These are phyloP conservation scores for Suhomyces sp. DNA, from an alignment of 805 yeast species.

Conservation along the genomic window DNA sequence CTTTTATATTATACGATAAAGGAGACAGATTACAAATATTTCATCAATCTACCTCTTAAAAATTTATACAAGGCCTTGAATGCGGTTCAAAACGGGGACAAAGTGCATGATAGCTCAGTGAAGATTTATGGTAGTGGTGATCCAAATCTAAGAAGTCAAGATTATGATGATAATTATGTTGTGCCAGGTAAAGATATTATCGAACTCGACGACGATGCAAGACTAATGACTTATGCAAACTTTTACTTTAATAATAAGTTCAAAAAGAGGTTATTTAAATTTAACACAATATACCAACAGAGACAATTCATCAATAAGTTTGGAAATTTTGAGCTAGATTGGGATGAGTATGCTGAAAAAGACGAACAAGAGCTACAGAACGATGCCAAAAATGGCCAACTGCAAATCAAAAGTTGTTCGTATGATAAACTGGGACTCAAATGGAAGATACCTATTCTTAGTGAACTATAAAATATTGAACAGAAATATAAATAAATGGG, in stretches of 20 bases:
- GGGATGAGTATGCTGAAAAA: conserved; percentile 5
- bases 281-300: conserved; percentile 41
- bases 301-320: conserved; percentile 42
- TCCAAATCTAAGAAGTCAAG: too few relatives aligned
- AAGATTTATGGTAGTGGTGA: conserved; percentile 18
- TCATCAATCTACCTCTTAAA: conserved; percentile 48
- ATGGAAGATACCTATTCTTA: conserved; percentile 43
- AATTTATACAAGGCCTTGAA: conserved; percentile 48
- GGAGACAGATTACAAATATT: conserved; percentile 39
- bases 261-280: conserved; percentile 35
- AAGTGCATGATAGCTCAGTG: neutral
- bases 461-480: conserved; percentile 29
- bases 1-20: conserved; percentile 41
- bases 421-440: conserved; percentile 40
- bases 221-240: conserved; percentile 30
- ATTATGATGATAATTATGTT: conserved; percentile 18
- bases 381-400: conserved; percentile 5
- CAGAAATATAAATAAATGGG: too few relatives aligned
- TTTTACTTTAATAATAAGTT: conserved; percentile 34
- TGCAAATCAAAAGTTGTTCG: conserved; percentile 19
- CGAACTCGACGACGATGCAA: neutral
- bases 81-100: conserved; percentile 29
- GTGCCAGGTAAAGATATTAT: neutral
- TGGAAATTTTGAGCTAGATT: conserved; percentile 35
- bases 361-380: conserved; percentile 5